Conservation (phyloP, 208 protist genomes). For the Lotmaria passim region DNA sequence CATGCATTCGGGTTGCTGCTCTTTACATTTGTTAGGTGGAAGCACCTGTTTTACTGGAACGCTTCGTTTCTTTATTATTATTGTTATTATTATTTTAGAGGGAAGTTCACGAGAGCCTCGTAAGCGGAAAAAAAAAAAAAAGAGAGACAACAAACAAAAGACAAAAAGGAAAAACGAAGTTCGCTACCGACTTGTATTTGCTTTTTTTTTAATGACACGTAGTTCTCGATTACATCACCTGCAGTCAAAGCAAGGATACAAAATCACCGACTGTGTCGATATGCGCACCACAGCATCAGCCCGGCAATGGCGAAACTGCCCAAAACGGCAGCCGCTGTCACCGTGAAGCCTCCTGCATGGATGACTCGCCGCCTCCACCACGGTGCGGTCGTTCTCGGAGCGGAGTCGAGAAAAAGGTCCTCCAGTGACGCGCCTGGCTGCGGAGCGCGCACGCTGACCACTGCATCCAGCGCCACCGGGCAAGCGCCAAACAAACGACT, state of each 20-base stretch:
- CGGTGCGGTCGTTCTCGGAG: background rate
- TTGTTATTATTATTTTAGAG: too few species aligned
- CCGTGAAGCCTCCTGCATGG: background rate
- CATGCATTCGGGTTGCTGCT: too few species aligned
- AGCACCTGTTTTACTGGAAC: too few species aligned
- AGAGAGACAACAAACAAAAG: background rate
- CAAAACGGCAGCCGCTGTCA: background rate
- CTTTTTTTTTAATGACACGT: background rate
- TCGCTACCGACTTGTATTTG: background rate
- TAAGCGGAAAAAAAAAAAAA: too few species aligned
- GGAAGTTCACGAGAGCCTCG: too few species aligned
- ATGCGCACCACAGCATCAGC: background rate
- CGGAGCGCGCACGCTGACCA: constrained; percentile 1
- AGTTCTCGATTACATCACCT: too few species aligned
- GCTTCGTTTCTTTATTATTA: too few species aligned
- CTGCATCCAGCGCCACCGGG: background rate
- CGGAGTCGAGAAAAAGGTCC: background rate
- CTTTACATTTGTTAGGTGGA: too few species aligned
- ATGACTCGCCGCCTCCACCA: constrained; percentile 16
- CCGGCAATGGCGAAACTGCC: background rate
- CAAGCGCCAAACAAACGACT: too few species aligned
- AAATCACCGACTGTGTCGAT: background rate
- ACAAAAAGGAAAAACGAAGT: background rate
- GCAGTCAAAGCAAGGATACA: too few species aligned
- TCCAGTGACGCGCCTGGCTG: constrained; percentile 1